Conservation (phyloP, 768 basidiomycete species). For the Trametopsis cervina region DNA sequence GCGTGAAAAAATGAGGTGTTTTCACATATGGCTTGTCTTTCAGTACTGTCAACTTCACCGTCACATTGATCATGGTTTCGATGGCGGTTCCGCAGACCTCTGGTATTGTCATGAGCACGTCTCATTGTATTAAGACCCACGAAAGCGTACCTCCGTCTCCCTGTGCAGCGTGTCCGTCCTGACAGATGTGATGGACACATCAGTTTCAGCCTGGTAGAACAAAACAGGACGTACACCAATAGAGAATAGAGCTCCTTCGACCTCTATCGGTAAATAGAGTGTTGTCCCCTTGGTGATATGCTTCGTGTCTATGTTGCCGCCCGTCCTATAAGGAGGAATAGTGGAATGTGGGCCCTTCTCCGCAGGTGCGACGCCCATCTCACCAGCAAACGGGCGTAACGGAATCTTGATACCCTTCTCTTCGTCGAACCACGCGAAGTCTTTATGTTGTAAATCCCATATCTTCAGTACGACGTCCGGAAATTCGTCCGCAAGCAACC, state of each 20-base stretch:
- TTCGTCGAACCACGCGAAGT: slow-evolving; percentile 44
- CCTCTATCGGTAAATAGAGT: slow-evolving; percentile 50
- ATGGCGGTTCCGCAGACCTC: slow-evolving; percentile 46
- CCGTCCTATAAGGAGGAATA: slow-evolving; percentile 56
- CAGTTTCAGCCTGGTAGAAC: background rate
- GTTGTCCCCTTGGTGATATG: slow-evolving; percentile 50
- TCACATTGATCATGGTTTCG: slow-evolving; percentile 53
- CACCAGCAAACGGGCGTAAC: slow-evolving; percentile 51
- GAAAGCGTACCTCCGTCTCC: slow-evolving; percentile 52
- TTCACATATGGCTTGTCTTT: slow-evolving; percentile 52
- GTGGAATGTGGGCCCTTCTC: slow-evolving; percentile 47
- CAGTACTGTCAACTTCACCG: slow-evolving; percentile 46
- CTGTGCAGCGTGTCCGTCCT: slow-evolving; percentile 65
- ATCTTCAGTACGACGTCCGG: slow-evolving; percentile 45
- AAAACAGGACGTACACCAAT: slow-evolving; percentile 39
- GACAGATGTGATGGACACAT: background rate
- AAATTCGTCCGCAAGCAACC: slow-evolving; percentile 50
- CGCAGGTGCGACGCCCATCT: slow-evolving; percentile 56
- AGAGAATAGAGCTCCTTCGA: slow-evolving; percentile 53
- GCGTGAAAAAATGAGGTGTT: slow-evolving; percentile 48
- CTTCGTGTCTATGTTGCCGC: slow-evolving; percentile 57
- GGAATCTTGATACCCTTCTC: slow-evolving; percentile 42
- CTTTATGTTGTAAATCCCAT: slow-evolving; percentile 33
- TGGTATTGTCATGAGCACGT: background rate
- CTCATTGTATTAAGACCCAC: background rate